These are phyloP conservation scores for Microthyrium microscopicum DNA, from an alignment of 2,329 filamentous ascomycete species.

Conservation along the genomic window DNA sequence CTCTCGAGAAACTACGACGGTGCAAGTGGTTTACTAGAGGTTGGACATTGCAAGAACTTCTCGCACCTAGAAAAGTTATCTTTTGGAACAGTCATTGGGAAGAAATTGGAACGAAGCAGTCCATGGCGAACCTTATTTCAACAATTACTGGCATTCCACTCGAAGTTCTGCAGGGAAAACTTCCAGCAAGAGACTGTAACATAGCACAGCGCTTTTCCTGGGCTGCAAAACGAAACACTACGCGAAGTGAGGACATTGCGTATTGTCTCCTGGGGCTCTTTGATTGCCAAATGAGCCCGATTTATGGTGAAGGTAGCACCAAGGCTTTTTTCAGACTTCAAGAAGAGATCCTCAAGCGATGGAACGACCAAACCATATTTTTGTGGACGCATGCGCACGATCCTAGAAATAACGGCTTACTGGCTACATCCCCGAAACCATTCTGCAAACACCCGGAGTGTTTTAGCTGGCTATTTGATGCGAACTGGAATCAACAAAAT, in stretches of 20 bases:
- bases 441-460: too few species aligned
- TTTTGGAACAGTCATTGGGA: conserved; percentile 5
- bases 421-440: too few species aligned
- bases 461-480: too few species aligned
- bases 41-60: conserved; percentile 7
- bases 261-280: conserved; percentile 7
- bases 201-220: conserved; percentile 6
- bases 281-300: conserved; percentile 1
- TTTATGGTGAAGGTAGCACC: conserved; percentile 6
- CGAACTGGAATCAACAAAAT: too few species aligned
- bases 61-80: conserved; percentile 5
- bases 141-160: not conserved
- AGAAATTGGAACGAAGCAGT: conserved; percentile 1
- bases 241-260: conserved; percentile 6
- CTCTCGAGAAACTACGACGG: not conserved
- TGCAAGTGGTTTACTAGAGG: conserved; percentile 8
- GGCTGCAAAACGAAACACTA: conserved; percentile 5
- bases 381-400: too few species aligned
- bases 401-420: too few species aligned
- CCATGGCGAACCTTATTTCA: not conserved
- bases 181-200: not conserved
- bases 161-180: not conserved
- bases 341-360: conserved; percentile 4
- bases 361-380: not conserved
- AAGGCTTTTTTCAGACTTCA: conserved; percentile 4